These are phyloP conservation scores for Cordyceps tenuipes DNA, from an alignment of 2,329 filamentous ascomycete species.

Conservation along the genomic window DNA sequence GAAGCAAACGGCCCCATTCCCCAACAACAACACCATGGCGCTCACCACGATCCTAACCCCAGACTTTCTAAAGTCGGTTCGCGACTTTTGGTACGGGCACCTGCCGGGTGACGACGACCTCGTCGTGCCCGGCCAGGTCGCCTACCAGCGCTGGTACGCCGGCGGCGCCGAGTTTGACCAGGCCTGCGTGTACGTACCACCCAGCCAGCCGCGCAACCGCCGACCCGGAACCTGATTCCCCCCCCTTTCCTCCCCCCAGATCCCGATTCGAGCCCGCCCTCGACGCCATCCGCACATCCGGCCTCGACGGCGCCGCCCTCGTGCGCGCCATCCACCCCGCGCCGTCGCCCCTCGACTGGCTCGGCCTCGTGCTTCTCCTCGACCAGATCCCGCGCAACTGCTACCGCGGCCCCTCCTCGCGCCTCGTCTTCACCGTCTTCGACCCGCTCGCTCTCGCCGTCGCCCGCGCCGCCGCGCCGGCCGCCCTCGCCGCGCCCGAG, in stretches of 20 bases:
- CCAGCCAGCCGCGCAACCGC: not conserved
- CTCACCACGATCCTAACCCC: slow-evolving; percentile 19
- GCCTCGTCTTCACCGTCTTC: slow-evolving; percentile 43
- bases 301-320: slow-evolving; percentile 21
- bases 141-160: slow-evolving; percentile 27
- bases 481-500: slow-evolving; percentile 20
- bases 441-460: slow-evolving; percentile 46
- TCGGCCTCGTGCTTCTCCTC: slow-evolving; percentile 48
- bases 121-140: slow-evolving; percentile 19
- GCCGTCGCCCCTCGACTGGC: slow-evolving; percentile 26
- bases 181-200: slow-evolving; percentile 26
- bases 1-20: not conserved
- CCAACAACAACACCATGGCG: not conserved
- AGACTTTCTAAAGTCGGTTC: slow-evolving; percentile 22
- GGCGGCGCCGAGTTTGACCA: slow-evolving; percentile 26
- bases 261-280: slow-evolving; percentile 24
- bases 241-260: slow-evolving; percentile 15
- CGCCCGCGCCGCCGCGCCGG: slow-evolving; percentile 26
- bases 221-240: not conserved
- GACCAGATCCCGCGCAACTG: slow-evolving; percentile 58
- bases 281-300: slow-evolving; percentile 23
- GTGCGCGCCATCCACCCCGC: slow-evolving; percentile 20
- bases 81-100: slow-evolving; percentile 32
- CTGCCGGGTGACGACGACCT: slow-evolving; percentile 19
- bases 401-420: slow-evolving; percentile 40